phyloP scores from a whole-genome alignment of 129 eudicot species.

The Mikania micrantha region DNA sequence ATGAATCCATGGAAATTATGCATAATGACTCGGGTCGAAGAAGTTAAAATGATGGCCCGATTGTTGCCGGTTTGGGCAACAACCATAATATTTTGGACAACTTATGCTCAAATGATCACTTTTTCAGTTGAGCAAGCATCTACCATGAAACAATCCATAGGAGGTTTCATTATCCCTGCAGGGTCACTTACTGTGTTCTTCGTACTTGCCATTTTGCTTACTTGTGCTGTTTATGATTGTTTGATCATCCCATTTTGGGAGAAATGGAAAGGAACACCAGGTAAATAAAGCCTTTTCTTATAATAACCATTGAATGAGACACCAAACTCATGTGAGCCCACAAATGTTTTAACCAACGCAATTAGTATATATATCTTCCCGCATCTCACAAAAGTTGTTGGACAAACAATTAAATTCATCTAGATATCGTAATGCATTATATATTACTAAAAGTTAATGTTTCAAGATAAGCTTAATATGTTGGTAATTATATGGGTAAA shows the following conservation, averaged over 20 bases:
- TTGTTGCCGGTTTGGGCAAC: conserved; percentile 86
- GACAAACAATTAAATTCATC: too few species aligned
- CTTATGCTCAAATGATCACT: conserved; percentile 84
- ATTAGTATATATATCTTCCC: too few species aligned
- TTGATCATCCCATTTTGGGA: conserved; percentile 81
- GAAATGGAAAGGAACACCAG: conserved; percentile 86
- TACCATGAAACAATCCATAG: conserved; percentile 60
- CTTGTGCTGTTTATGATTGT: conserved; percentile 66
- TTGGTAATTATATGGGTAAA: too few species aligned
- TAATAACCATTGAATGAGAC: too few species aligned
- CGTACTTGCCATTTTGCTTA: conserved; percentile 67
- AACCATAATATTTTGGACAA: conserved; percentile 78
- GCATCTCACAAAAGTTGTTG: too few species aligned
- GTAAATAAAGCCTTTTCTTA: too few species aligned
- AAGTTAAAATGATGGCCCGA: conserved; percentile 77
- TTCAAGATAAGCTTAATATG: too few species aligned
- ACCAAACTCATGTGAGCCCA: too few species aligned
- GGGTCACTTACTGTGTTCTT: conserved; percentile 83
- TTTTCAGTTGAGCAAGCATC: conserved; percentile 89
- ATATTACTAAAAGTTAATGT: too few species aligned
- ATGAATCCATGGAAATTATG: conserved; percentile 56
- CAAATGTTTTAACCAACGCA: too few species aligned
- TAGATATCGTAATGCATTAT: too few species aligned
- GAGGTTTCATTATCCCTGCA: conserved; percentile 67
- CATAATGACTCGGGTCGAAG: conserved; percentile 71